Conservation (phyloP, 495 filamentous ascomycete species). For the Aspergillus bertholletiae region DNA sequence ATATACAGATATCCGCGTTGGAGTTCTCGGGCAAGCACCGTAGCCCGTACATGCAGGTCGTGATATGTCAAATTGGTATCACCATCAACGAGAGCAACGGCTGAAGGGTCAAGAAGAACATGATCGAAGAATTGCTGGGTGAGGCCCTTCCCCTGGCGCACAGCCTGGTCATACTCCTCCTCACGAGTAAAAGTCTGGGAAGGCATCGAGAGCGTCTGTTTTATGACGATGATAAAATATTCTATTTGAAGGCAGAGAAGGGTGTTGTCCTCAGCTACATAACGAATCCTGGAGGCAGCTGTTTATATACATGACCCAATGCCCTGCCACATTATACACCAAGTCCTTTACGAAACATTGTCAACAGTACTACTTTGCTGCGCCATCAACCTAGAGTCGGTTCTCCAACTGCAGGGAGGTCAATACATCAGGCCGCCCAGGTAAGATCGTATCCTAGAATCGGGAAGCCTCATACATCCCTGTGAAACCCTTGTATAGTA, state of each 20-base stretch:
- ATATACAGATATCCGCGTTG: background rate
- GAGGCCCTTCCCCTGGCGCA: background rate
- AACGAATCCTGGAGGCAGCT: background rate
- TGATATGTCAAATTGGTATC: background rate
- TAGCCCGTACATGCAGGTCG: conserved; percentile 1
- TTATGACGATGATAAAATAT: background rate
- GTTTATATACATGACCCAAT: background rate
- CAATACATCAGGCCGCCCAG: background rate
- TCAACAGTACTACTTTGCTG: background rate
- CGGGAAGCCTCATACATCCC: no score
- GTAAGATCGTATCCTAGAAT: no score
- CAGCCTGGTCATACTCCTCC: background rate
- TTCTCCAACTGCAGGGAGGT: no score
- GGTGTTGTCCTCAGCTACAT: background rate
- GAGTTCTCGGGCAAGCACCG: background rate
- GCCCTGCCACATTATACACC: background rate
- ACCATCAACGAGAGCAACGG: background rate
- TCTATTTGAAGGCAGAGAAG: background rate
- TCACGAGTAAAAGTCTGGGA: background rate
- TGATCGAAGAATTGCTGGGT: background rate
- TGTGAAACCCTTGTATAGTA: no score
- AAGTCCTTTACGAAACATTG: background rate
- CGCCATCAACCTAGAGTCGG: no score
- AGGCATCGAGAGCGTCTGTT: background rate
- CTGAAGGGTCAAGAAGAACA: background rate